Conservation (phyloP, 257 asterid genomes). For the Petunia secreta region DNA sequence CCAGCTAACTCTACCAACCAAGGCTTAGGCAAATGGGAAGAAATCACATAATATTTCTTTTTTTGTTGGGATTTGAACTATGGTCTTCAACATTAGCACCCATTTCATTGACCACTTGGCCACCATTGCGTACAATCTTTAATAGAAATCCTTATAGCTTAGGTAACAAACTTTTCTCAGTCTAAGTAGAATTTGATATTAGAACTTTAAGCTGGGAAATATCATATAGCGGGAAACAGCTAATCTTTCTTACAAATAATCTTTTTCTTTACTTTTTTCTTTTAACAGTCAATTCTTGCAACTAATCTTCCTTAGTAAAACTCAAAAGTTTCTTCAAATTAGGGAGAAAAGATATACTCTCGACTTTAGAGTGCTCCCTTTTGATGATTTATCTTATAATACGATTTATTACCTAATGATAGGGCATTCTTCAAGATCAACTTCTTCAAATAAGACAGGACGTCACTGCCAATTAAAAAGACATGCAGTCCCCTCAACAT, state of each 20-base stretch:
- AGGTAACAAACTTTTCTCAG: too few species aligned
- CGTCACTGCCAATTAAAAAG: not conserved
- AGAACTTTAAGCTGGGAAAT: too few species aligned
- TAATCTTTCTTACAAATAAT: not conserved
- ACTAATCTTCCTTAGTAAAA: not conserved
- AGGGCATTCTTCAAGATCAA: conserved; percentile 16
- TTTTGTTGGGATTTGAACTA: too few species aligned
- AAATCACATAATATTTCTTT: too few species aligned
- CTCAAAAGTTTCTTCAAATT: not conserved
- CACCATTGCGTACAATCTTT: too few species aligned
- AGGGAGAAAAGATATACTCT: not conserved
- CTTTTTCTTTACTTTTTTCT: not conserved
- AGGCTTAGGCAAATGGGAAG: too few species aligned
- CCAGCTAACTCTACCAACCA: too few species aligned
- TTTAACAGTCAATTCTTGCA: not conserved
- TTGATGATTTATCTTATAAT: conserved; percentile 3
- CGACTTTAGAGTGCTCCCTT: not conserved
- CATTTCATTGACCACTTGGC: too few species aligned
- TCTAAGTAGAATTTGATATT: too few species aligned
- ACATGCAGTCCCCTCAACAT: not conserved
- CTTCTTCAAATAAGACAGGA: conserved; percentile 9
- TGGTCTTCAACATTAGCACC: too few species aligned
- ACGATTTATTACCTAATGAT: not conserved
- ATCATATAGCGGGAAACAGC: too few species aligned
- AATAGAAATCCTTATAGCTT: too few species aligned